phyloP scores from a whole-genome alignment of 2,329 filamentous ascomycete genomes.

The Fusarium cyanostomum region DNA sequence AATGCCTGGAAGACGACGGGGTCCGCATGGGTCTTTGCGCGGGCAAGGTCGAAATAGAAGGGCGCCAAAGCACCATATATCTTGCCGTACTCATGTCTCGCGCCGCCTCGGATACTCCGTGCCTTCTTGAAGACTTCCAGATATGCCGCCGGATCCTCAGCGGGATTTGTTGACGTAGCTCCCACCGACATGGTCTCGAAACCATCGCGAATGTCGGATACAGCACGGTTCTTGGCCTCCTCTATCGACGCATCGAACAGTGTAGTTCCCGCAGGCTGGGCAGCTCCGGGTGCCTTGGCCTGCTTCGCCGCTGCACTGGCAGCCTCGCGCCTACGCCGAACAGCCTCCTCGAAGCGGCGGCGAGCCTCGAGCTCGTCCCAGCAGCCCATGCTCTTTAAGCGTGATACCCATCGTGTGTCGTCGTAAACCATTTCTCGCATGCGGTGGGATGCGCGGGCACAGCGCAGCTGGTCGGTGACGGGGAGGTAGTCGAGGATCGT shows the following conservation, averaged over 20 bases:
- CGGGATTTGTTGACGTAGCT: slow-evolving; percentile 55
- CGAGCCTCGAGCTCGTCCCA: slow-evolving; percentile 93
- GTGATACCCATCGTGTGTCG: slow-evolving; percentile 92
- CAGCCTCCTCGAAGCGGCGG: slow-evolving; percentile 78
- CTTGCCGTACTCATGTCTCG: slow-evolving; percentile 89
- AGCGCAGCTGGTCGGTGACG: slow-evolving; percentile 83
- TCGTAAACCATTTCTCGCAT: slow-evolving; percentile 99
- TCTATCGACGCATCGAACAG: slow-evolving; percentile 79
- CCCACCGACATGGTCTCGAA: slow-evolving; percentile 80
- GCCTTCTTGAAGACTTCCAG: slow-evolving; percentile 75
- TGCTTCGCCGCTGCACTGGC: slow-evolving; percentile 35
- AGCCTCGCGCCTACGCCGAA: slow-evolving; percentile 69
- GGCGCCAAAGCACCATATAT: slow-evolving; percentile 89
- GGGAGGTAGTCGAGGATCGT: slow-evolving; percentile 90
- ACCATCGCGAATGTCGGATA: slow-evolving; percentile 64
- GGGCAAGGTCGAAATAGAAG: slow-evolving; percentile 85
- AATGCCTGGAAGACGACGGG: slow-evolving; percentile 88
- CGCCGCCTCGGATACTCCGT: slow-evolving; percentile 83
- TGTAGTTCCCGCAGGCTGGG: slow-evolving; percentile 55
- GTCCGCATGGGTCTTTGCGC: slow-evolving; percentile 77
- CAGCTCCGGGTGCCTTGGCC: slow-evolving; percentile 23
- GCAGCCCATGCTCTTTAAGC: slow-evolving; percentile 84
- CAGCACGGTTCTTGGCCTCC: slow-evolving; percentile 62
- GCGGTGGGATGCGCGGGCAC: slow-evolving; percentile 83
- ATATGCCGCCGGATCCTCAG: slow-evolving; percentile 69